Evolutionary conservation across 768 basidiomycete genomes (phyloP).

Genomic region (Phanerochaete carnosa): DNA sequence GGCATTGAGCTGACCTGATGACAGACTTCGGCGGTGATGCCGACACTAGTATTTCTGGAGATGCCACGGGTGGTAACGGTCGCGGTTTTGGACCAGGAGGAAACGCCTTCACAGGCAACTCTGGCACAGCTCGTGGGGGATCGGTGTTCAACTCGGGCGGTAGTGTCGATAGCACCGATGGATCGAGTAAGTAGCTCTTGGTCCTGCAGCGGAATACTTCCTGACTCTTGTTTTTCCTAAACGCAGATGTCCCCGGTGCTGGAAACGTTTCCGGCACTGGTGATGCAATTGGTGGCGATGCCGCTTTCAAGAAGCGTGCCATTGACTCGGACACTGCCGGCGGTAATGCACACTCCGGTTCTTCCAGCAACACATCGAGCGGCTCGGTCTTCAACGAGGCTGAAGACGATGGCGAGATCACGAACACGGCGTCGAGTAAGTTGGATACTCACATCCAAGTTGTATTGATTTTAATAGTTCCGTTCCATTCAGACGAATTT

Average conservation of each 20-base stretch:
- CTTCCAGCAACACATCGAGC: slow-evolving; percentile 9
- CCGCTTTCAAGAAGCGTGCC: slow-evolving; percentile 10
- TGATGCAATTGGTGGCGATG: slow-evolving; percentile 10
- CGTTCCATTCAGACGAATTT: slow-evolving; percentile 3
- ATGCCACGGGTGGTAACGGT: slow-evolving; percentile 10
- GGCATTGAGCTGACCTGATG: neutral
- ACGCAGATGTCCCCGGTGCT: slow-evolving; percentile 6
- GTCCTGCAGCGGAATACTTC: neutral
- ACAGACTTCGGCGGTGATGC: slow-evolving; percentile 12
- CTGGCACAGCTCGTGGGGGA: slow-evolving; percentile 10
- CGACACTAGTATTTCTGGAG: slow-evolving; percentile 2
- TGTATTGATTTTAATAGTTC: neutral
- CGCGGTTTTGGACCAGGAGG: slow-evolving; percentile 11
- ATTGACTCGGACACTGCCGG: slow-evolving; percentile 8
- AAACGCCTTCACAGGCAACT: slow-evolving; percentile 12
- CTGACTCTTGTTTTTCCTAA: neutral
- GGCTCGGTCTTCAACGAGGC: slow-evolving; percentile 11
- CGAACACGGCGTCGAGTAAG: slow-evolving; percentile 11
- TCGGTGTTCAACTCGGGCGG: slow-evolving; percentile 9
- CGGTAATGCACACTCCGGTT: slow-evolving; percentile 13
- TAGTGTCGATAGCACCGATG: slow-evolving; percentile 9
- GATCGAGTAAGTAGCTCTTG: slow-evolving; percentile 4
- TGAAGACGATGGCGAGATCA: slow-evolving; percentile 9
- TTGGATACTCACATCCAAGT: neutral
- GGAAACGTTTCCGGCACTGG: slow-evolving; percentile 8